phyloP scores from a whole-genome alignment of 2,329 filamentous ascomycete species.

The Cladosporium sp. region DNA sequence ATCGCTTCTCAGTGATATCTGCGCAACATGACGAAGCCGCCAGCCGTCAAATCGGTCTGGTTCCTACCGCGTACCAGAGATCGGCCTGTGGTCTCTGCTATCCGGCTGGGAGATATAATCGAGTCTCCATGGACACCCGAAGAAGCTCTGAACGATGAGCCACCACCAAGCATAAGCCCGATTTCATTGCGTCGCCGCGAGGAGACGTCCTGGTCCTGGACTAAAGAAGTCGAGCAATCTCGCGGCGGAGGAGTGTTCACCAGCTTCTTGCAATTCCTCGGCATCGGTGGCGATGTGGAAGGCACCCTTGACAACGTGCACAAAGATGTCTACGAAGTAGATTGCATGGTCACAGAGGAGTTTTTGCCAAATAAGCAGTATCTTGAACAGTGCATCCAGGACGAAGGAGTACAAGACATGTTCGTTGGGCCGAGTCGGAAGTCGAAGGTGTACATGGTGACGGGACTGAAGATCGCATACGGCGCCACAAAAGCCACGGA shows the following conservation, averaged over 20 bases:
- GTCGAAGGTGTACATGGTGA: neutral
- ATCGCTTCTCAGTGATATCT: too few relatives aligned
- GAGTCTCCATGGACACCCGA: neutral
- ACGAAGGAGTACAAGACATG: neutral
- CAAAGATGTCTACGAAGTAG: neutral
- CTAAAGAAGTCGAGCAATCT: neutral
- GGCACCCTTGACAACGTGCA: neutral
- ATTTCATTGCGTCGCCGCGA: neutral
- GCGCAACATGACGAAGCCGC: neutral
- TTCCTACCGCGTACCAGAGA: neutral
- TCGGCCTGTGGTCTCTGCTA: neutral
- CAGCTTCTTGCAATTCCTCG: neutral
- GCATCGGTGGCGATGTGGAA: neutral
- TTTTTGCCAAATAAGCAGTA: neutral
- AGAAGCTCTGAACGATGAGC: neutral
- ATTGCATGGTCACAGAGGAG: neutral
- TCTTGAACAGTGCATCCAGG: neutral
- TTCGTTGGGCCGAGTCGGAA: neutral
- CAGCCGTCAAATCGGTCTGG: neutral
- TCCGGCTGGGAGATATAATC: neutral
- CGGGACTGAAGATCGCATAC: neutral
- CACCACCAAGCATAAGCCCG: neutral
- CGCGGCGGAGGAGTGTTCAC: neutral
- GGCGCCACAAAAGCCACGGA: neutral
- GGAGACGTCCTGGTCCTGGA: neutral